Base-by-base conservation (phyloP, 306 rosid species). In the Alnus rubra region DNA sequence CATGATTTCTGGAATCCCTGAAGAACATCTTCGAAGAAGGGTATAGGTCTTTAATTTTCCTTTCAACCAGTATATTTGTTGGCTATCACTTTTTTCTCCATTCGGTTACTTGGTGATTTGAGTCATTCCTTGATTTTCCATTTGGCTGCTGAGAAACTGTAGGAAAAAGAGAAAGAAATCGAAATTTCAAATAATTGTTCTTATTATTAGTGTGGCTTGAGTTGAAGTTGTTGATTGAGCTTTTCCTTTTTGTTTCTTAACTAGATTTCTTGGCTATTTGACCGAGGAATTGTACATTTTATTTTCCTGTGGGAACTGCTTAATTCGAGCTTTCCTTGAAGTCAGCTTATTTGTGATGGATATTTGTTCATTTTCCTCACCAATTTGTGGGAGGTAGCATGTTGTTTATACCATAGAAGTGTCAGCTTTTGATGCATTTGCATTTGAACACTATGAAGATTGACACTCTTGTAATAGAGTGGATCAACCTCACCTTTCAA, bases 21-120 rank as follows among this genome's bases (percentile, higher is more conserved):
- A 82, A 69, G 31, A 82, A 14, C 86, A 85, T 7, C 86, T 82
- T 48, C 79, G 69, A 7, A 54, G 88, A 73, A 76, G 86, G 81
- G 88, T 79, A 68, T 6, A 49, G 78, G 30, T 75, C 2, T 23
- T 51, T 7, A 5, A 6, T 58, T 14, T 5, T 44, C 15, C 51
- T 42, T 44, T 42, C 31, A 39, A 33, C 12, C 14, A 3, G 23
- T 2, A 50, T 15, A 19, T 28, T 0, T 58, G 3, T 9, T 19
- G 45, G 45, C 8, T 15, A 14, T 33, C 58, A 15, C 30, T 60
- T 2, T 2, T 28, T 5, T 60, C 2, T 0, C 15, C 42, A 18
- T 52, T 73, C 9, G 18, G 50, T 35, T 73, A 35, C 45, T 65
- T 75, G 5, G 12, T 60, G 49, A 9, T 58, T 10, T 28, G 18